phyloP scores from a whole-genome alignment of 202 grass and related monocot species.

The Zizania palustris region DNA sequence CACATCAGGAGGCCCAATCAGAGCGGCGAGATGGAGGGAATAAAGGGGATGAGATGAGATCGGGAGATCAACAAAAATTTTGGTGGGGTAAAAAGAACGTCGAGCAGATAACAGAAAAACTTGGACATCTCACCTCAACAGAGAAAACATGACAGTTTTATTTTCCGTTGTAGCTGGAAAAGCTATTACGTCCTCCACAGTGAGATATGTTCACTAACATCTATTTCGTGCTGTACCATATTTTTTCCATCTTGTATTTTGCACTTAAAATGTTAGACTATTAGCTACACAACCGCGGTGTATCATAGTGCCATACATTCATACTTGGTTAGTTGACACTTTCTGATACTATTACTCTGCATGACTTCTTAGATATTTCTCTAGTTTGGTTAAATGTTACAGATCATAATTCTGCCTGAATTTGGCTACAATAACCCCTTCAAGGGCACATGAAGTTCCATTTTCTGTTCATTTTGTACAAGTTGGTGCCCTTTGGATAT shows the following conservation, averaged over 20 bases:
- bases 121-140: conserved; percentile 69
- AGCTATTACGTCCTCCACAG: conserved; percentile 9
- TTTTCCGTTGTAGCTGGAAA: conserved; percentile 43
- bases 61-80: conserved; percentile 38
- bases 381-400: not conserved
- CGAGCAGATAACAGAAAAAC: conserved; percentile 64
- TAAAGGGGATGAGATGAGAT: conserved; percentile 40
- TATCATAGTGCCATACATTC: conserved; percentile 20
- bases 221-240: conserved; percentile 42
- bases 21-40: conserved; percentile 63
- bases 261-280: no score
- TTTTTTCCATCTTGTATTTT: not conserved
- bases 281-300: not conserved
- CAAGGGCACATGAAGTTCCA: not conserved
- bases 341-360: conserved; percentile 6
- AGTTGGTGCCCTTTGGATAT: no score
- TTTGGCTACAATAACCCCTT: not conserved
- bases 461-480: no score
- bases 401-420: not conserved
- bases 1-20: conserved; percentile 78
- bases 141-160: conserved; percentile 65
- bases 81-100: conserved; percentile 74
- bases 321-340: conserved; percentile 18
- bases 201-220: conserved; percentile 43
- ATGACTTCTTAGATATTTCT: not conserved